Conservation (phyloP, 305 asterid species). For the Salvia sclarea region DNA sequence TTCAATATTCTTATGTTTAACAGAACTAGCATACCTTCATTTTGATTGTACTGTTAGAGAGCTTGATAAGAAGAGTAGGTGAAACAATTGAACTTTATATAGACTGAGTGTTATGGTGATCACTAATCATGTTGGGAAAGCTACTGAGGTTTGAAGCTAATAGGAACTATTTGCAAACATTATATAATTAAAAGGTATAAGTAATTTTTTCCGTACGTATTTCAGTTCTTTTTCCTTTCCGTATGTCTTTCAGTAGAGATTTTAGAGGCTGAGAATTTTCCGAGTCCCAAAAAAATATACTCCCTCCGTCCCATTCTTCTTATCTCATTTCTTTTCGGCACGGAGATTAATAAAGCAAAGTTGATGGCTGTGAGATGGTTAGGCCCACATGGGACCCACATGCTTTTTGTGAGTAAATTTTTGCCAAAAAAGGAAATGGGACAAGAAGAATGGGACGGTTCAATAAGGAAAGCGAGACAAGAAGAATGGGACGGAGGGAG, state of each 20-base stretch:
- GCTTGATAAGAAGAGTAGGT: constrained; percentile 35
- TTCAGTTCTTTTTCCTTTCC: neutral
- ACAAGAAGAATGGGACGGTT: too few species aligned
- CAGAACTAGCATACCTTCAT: constrained; percentile 42
- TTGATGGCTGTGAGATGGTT: too few species aligned
- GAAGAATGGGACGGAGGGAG: too few species aligned
- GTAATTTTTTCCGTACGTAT: constrained; percentile 4
- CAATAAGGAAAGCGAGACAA: too few species aligned
- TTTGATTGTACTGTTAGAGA: constrained; percentile 33
- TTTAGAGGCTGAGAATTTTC: constrained; percentile 23
- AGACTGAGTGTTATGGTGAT: constrained; percentile 29
- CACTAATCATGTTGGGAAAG: constrained; percentile 23
- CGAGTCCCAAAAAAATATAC: neutral
- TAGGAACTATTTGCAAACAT: neutral
- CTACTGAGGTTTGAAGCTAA: constrained; percentile 11
- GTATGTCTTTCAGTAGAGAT: neutral
- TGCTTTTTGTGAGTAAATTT: too few species aligned
- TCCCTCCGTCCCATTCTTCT: too few species aligned
- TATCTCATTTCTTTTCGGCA: too few species aligned
- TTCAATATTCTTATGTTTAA: constrained; percentile 16
- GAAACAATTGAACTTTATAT: constrained; percentile 34
- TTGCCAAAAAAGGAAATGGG: too few species aligned
- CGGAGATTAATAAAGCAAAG: too few species aligned
- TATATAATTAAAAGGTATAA: constrained; percentile 3
- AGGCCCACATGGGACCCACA: too few species aligned